Base-by-base conservation (phyloP, 2,329 filamentous ascomycete genomes). In the Gnomoniopsis sp. region DNA sequence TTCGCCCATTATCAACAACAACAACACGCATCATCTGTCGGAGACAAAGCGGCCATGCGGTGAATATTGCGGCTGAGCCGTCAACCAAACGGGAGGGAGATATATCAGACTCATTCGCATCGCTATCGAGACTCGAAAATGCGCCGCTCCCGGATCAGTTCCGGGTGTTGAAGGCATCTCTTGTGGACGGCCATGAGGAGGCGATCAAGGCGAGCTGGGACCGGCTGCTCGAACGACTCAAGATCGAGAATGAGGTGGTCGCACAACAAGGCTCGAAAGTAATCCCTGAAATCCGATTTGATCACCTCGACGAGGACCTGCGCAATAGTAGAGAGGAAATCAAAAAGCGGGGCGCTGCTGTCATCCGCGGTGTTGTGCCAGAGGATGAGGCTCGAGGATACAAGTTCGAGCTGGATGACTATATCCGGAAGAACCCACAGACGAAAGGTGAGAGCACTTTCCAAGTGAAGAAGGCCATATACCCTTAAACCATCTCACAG, bases 311-410 rank as follows among this genome's bases (percentile, higher is more conserved):
- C 0, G 68, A 67, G 0, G 76, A 76, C 2, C 64, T 79, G 2
- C 55, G 61, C 8, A 60, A 53, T 0, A 52, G 76, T 10, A 71
- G 70, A 41, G 75, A 73, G 1, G 84, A 86, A 61, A 80, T 90
- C 34, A 73, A 75, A 60, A 84, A 85, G 64, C 77, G 86, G 1
- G 88, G 88, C 10, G 82, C 79, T 0, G 82, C 83, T 0, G 84
- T 92, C 1, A 77, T 92, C 22, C 79, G 83, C 47, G 84, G 84
- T 14, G 88, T 91, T 3, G 71, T 92, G 15, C 81, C 86, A 0
- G 80, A 85, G 64, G 71, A 75, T 1, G 82, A 88, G 68, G 88
- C 88, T 0, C 73, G 88, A 50, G 77, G 74, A 1, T 89, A 85
- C 65, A 92, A 92, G 72, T 75, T 76, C 10, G 79, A 87, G 60